Conservation (phyloP, 176 grass and related monocot genomes). For the Eremochloa ophiuroides region DNA sequence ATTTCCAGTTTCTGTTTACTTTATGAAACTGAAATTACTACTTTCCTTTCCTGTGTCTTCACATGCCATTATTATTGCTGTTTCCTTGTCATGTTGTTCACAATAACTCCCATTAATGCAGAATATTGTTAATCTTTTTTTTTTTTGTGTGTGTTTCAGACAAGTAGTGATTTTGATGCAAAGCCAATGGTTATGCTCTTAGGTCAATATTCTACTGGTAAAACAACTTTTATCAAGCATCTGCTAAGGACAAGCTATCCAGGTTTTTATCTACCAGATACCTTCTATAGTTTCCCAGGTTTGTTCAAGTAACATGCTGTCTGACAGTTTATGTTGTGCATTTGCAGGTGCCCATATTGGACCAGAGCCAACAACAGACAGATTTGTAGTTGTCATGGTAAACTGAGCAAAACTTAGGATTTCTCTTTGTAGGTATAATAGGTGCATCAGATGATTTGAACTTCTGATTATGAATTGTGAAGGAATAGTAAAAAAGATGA, state of each 20-base stretch:
- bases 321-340: conserved; percentile 31
- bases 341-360: conserved; percentile 95
- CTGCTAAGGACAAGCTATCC: conserved; percentile 82
- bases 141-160: conserved; percentile 46
- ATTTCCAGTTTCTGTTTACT: conserved; percentile 7
- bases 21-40: not conserved
- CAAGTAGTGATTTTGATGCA: conserved; percentile 97
- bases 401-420: conserved; percentile 1
- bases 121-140: not conserved
- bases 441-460: not conserved
- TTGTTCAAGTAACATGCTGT: conserved; percentile 1
- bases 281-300: not conserved
- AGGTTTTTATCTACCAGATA: conserved; percentile 46
- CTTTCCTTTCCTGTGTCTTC: not conserved
- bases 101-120: conserved; percentile 8
- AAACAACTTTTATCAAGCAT: conserved; percentile 99
- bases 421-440: conserved; percentile 16
- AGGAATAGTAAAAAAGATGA: not conserved
- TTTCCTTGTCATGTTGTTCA: conserved; percentile 7
- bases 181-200: conserved; percentile 99
- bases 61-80: not conserved
- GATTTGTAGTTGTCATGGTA: conserved; percentile 99
- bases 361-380: conserved; percentile 96
- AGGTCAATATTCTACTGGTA: conserved; percentile 98
- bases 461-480: conserved; percentile 10